phyloP scores from a whole-genome alignment of 2,329 filamentous ascomycete species.

The Ophiostoma himal-ulmi region DNA sequence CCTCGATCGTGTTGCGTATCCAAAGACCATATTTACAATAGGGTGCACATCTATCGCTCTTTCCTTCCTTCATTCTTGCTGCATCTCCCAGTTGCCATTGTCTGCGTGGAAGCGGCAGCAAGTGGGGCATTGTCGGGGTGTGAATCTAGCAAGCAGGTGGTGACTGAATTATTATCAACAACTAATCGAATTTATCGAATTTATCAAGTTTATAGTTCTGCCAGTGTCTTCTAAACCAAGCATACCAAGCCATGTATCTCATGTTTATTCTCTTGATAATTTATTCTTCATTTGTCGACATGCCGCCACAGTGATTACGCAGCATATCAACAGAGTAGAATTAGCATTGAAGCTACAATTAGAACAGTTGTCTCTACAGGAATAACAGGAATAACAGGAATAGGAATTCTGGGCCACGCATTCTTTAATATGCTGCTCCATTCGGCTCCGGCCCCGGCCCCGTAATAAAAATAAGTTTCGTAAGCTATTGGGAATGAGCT shows the following conservation, averaged over 20 bases:
- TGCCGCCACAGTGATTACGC: constrained; percentile 8
- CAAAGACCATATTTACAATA: neutral
- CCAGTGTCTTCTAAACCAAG: neutral
- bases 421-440: neutral
- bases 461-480: constrained; percentile 1
- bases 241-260: neutral
- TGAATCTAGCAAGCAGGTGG: neutral
- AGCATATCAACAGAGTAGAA: constrained; percentile 10
- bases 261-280: neutral
- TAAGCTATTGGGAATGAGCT: constrained; percentile 8
- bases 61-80: neutral
- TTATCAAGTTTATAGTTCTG: neutral
- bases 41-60: neutral
- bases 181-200: neutral
- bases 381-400: neutral
- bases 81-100: neutral
- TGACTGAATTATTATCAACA: neutral
- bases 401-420: neutral
- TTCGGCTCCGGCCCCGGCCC: neutral
- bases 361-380: neutral
- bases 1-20: neutral
- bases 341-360: constrained; percentile 1
- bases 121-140: neutral
- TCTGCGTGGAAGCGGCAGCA: constrained; percentile 5
- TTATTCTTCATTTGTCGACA: constrained; percentile 6